Percentiles rank a stretch among this genome's conserved stretches.
Evolutionary conservation across 345 rosid species (phyloP).

Genomic region (Aethionema arabicum): DNA sequence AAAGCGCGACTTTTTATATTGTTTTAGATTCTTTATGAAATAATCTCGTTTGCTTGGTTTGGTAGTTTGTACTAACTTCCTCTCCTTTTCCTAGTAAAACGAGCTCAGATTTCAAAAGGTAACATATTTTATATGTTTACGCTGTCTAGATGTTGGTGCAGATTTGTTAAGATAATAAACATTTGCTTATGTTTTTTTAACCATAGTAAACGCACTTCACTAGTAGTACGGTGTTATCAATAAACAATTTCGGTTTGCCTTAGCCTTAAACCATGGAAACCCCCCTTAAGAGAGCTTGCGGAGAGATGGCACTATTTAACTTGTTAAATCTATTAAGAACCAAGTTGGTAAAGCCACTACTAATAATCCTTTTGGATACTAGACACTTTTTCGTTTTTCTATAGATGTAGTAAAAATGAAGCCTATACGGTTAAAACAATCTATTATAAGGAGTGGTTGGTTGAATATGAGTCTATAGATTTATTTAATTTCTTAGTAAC

Average conservation of each 20-base stretch:
- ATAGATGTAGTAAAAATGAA: constrained; percentile 14
- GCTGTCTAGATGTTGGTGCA: constrained; percentile 33
- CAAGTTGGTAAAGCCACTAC: constrained; percentile 24
- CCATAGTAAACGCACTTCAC: background rate
- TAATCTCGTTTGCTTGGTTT: constrained; percentile 21
- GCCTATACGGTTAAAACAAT: background rate
- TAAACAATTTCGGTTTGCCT: no score
- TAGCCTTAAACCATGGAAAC: background rate
- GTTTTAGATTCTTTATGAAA: constrained; percentile 22
- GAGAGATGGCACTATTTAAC: constrained; percentile 25
- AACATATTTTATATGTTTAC: constrained; percentile 17
- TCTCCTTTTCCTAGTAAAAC: constrained; percentile 29
- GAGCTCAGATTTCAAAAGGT: constrained; percentile 31
- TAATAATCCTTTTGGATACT: constrained; percentile 10
- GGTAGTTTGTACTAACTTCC: constrained; percentile 21
- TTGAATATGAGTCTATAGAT: constrained; percentile 5
- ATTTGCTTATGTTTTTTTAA: background rate
- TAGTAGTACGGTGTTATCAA: background rate
- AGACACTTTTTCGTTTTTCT: background rate
- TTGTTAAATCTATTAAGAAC: constrained; percentile 25
- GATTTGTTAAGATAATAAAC: constrained; percentile 27
- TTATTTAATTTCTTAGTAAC: background rate
- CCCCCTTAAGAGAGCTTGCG: constrained; percentile 16
- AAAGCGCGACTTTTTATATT: constrained; percentile 29
- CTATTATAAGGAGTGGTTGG: constrained; percentile 25